Evolutionary conservation across 192 early-diverging fungal genomes (phyloP).

Genomic region (Neocallimastix lanati): DNA sequence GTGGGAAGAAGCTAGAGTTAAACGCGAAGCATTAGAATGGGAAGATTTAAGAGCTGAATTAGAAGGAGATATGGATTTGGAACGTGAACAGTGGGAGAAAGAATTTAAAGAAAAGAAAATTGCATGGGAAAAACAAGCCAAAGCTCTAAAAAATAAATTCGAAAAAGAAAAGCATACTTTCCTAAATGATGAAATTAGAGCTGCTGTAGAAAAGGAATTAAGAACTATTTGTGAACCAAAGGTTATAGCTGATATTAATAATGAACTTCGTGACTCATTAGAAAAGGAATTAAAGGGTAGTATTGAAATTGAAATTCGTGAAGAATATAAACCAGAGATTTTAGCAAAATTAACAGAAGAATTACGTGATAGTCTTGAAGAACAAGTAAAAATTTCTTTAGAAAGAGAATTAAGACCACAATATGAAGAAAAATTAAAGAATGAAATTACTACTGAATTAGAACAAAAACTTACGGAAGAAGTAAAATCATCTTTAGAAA

Average conservation of each 20-base stretch:
- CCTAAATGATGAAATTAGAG: background rate
- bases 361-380: background rate
- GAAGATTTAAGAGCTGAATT: background rate
- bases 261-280: background rate
- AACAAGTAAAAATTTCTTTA: background rate
- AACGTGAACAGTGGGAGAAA: background rate
- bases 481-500: background rate
- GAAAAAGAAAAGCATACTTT: background rate
- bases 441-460: background rate
- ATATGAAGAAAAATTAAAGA: background rate
- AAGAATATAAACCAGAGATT: background rate
- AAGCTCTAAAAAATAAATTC: background rate
- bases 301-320: background rate
- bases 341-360: background rate
- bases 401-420: background rate
- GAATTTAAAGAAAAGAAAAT: background rate
- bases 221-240: background rate
- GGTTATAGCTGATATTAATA: background rate
- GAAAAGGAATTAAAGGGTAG: background rate
- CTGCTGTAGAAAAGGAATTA: background rate
- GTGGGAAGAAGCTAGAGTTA: background rate
- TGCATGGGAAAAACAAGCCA: background rate
- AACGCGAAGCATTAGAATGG: background rate
- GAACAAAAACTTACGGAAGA: background rate
- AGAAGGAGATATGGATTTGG: background rate